Percentiles rank a stretch among this genome's conserved stretches.
Conservation (phyloP, 164 flowering plant genomes). For the Sextonia rubra region DNA sequence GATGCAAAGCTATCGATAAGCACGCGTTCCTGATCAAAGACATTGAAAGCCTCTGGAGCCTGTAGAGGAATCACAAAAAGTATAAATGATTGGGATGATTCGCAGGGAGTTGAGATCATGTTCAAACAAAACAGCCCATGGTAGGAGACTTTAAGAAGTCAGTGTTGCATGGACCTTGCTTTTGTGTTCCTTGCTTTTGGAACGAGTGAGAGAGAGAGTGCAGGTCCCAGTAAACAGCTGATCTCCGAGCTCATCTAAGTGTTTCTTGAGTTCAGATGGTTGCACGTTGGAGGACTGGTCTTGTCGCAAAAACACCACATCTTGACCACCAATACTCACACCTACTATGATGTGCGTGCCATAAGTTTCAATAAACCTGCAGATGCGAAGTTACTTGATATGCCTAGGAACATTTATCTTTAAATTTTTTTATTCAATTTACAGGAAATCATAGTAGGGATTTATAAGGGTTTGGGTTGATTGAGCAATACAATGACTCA, state of each 20-base stretch:
- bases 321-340: slow-evolving; percentile 68
- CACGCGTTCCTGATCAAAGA: slow-evolving; percentile 42
- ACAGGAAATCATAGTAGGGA: neutral
- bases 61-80: slow-evolving; percentile 12
- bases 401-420: neutral
- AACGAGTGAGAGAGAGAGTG: slow-evolving; percentile 29
- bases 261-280: slow-evolving; percentile 56
- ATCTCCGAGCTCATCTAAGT: slow-evolving; percentile 69
- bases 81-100: neutral
- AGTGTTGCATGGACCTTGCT: slow-evolving; percentile 33
- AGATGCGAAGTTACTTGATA: neutral
- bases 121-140: neutral
- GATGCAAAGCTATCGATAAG: slow-evolving; percentile 36
- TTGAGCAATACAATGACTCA: neutral
- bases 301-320: slow-evolving; percentile 62
- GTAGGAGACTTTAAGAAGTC: neutral
- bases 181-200: slow-evolving; percentile 34
- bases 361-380: slow-evolving; percentile 78
- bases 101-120: neutral
- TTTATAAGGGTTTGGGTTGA: neutral
- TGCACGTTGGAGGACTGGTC: slow-evolving; percentile 55
- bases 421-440: no score
- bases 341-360: slow-evolving; percentile 88
- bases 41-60: slow-evolving; percentile 55
- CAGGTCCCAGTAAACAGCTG: slow-evolving; percentile 71